phyloP scores from a whole-genome alignment of 768 basidiomycete genomes.

The Coprinopsis cinerea region DNA sequence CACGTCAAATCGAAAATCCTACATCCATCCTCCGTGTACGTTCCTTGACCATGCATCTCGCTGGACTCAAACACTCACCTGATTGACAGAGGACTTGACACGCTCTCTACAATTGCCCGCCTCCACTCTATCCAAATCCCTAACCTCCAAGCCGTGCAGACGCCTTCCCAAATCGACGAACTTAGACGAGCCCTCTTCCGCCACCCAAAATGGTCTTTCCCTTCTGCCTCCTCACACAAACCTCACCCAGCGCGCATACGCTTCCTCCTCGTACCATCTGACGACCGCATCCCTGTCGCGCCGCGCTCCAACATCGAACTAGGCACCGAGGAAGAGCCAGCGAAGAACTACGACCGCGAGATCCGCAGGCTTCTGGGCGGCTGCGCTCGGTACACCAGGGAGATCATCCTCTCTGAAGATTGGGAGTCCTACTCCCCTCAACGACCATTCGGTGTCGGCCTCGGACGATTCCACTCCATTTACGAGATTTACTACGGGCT shows the following conservation, averaged over 20 bases:
- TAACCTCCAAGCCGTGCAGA: conserved; percentile 2
- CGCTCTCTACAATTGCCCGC: conserved; percentile 16
- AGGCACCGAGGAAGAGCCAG: background rate
- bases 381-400: background rate
- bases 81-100: conserved; percentile 10
- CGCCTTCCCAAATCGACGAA: conserved; percentile 8
- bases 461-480: background rate
- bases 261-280: background rate
- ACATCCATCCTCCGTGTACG: conserved; percentile 13
- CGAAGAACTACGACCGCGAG: background rate
- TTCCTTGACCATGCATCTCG: background rate
- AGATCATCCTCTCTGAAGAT: background rate
- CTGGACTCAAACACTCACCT: background rate
- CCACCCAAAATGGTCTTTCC: conserved; percentile 15
- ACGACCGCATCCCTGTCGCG: background rate
- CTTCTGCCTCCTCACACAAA: background rate
- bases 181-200: conserved; percentile 14
- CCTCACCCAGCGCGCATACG: background rate
- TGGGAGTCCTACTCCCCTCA: background rate
- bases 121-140: conserved; percentile 18
- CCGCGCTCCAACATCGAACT: background rate
- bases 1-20: conserved; percentile 14
- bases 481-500: conserved; percentile 1
- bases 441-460: background rate
- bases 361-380: background rate